A percentile compares a stretch with the other conserved stretches of the same genome.
These are phyloP conservation scores for Russula foetens DNA, from an alignment of 768 basidiomycete genomes.

Conservation along the genomic window DNA sequence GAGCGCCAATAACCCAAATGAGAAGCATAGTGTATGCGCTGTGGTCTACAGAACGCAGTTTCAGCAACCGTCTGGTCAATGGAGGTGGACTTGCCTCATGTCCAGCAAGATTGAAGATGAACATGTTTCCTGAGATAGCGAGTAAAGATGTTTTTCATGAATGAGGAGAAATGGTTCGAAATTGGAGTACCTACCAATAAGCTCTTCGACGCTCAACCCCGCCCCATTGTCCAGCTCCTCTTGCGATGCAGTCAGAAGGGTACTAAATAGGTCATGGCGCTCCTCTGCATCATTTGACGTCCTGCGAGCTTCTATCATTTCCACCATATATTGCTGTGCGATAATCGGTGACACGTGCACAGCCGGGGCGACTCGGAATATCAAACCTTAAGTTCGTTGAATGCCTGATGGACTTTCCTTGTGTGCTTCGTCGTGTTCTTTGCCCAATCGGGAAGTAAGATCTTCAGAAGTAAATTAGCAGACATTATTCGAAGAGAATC, in stretches of 20 bases:
- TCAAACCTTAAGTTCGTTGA: constrained; percentile 37
- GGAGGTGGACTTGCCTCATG: constrained; percentile 22
- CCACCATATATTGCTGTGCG: constrained; percentile 23
- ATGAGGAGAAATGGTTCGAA: not conserved
- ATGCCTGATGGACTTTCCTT: constrained; percentile 30
- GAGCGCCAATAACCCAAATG: constrained; percentile 35
- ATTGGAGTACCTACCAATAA: constrained; percentile 10
- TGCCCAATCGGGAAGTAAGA: constrained; percentile 34
- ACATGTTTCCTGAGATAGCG: constrained; percentile 20
- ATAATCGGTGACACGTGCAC: not conserved
- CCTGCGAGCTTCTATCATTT: constrained; percentile 22
- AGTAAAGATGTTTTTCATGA: not conserved
- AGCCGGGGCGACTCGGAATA: not conserved
- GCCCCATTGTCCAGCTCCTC: constrained; percentile 11
- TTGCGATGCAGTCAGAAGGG: constrained; percentile 21
- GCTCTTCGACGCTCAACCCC: constrained; percentile 20
- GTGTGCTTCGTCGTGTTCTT: constrained; percentile 31
- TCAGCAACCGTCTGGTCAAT: not conserved
- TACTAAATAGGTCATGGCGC: constrained; percentile 23
- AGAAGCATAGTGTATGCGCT: constrained; percentile 30
- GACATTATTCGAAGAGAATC: constrained; percentile 39
- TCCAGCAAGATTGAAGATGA: constrained; percentile 29
- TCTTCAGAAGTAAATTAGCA: constrained; percentile 29
- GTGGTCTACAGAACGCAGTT: constrained; percentile 26
- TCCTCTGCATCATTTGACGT: constrained; percentile 18